Conservation (phyloP, 164 flowering plant species). For the Echeveria elegans region DNA sequence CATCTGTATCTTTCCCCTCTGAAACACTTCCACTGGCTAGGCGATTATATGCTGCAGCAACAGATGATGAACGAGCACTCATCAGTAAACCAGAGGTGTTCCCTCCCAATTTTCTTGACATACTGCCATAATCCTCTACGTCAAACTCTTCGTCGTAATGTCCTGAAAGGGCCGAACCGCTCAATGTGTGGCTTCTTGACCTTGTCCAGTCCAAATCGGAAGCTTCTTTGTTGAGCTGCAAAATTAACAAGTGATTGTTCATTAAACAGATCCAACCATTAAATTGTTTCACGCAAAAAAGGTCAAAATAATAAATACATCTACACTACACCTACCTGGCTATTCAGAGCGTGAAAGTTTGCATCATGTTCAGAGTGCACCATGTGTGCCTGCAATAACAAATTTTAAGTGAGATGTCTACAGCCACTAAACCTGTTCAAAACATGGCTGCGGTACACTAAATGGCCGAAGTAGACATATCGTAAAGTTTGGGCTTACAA, state of each 20-base stretch:
- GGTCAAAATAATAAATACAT: not conserved
- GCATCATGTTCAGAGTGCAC: constrained; percentile 84
- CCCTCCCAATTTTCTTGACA: constrained; percentile 75
- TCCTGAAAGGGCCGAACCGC: constrained; percentile 26
- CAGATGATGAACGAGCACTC: constrained; percentile 72
- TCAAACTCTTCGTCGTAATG: constrained; percentile 35
- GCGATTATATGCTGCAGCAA: constrained; percentile 53
- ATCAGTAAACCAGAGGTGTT: constrained; percentile 25
- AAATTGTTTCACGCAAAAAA: not conserved
- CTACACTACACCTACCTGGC: constrained; percentile 41
- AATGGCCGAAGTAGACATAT: not conserved
- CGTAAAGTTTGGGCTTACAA: constrained; percentile 37
- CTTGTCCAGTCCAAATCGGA: constrained; percentile 82
- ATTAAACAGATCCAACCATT: not conserved
- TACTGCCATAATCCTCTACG: constrained; percentile 17
- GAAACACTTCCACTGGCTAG: constrained; percentile 3
- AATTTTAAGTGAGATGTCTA: constrained; percentile 10
- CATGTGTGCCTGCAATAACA: constrained; percentile 87
- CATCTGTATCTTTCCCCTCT: constrained; percentile 1
- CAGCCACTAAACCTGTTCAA: not conserved
- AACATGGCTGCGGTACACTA: not conserved
- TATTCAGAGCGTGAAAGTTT: constrained; percentile 68
- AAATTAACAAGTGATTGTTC: constrained; percentile 10
- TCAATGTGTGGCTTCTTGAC: constrained; percentile 62
- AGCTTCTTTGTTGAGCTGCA: constrained; percentile 85